phyloP scores from a whole-genome alignment of 2,329 filamentous ascomycete species.

The Colletotrichum horii region DNA sequence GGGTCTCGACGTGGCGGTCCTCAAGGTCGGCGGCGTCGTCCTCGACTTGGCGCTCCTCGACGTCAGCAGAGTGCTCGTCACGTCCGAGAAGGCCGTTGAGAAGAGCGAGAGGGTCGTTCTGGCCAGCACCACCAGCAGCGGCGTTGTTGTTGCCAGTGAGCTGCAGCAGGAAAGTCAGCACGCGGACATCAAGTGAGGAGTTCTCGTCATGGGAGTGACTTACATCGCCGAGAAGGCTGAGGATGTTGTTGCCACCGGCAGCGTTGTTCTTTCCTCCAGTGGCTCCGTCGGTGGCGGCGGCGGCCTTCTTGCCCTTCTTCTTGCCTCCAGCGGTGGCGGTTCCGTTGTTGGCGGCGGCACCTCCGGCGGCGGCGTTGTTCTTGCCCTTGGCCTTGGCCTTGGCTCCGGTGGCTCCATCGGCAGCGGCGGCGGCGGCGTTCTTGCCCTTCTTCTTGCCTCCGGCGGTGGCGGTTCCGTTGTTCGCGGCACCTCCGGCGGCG shows the following conservation, averaged over 20 bases:
- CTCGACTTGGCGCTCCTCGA: neutral
- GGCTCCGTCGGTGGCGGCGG: neutral
- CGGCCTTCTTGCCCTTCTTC: neutral
- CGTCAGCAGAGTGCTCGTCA: neutral
- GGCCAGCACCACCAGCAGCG: neutral
- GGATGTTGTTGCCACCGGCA: neutral
- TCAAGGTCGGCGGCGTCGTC: neutral
- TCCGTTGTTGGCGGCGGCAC: neutral
- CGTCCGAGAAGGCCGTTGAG: conserved; percentile 1
- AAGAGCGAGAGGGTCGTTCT: neutral
- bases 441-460: neutral
- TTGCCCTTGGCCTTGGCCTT: neutral
- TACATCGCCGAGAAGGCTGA: neutral
- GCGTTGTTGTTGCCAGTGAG: neutral
- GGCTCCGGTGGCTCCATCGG: neutral
- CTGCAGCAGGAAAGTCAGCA: neutral
- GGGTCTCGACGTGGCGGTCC: neutral
- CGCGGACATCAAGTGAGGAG: neutral
- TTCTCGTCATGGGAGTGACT: neutral
- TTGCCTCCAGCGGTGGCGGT: neutral
- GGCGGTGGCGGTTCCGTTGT: conserved; percentile 15
- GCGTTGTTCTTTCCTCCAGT: neutral
- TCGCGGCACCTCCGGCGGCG: neutral
- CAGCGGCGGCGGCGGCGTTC: neutral
- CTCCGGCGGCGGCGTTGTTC: neutral